Evolutionary conservation across 495 filamentous ascomycete species (phyloP).

Genomic region (Bacidia rubella): DNA sequence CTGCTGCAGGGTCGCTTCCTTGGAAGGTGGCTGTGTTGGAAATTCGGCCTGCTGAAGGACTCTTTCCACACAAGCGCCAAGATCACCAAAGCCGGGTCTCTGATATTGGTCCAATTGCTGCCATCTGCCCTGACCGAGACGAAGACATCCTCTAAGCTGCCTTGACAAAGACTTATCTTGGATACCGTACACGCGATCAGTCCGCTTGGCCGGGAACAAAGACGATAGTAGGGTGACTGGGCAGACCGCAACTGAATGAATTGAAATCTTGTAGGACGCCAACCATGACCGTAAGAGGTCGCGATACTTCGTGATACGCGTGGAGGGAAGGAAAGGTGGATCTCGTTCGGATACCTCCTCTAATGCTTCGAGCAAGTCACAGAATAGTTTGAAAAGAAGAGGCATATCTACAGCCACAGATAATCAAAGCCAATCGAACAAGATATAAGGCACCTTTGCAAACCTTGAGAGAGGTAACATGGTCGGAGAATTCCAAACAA

Average conservation of each 20-base stretch:
- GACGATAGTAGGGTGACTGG: slow-evolving; percentile 52
- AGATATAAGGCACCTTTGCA: too few species aligned
- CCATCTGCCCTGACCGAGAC: slow-evolving; percentile 44
- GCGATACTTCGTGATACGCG: slow-evolving; percentile 19
- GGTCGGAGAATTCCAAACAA: too few species aligned
- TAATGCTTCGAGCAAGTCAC: slow-evolving; percentile 45
- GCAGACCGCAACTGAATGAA: slow-evolving; percentile 39
- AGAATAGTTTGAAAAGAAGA: slow-evolving; percentile 46
- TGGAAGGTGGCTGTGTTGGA: slow-evolving; percentile 18
- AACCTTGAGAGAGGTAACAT: too few species aligned
- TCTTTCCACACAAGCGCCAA: slow-evolving; percentile 54
- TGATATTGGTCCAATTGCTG: slow-evolving; percentile 49
- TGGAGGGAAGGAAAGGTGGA: slow-evolving; percentile 10
- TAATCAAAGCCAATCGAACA: too few species aligned
- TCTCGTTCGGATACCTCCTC: slow-evolving; percentile 25
- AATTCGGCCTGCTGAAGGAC: slow-evolving; percentile 53
- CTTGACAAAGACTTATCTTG: slow-evolving; percentile 44
- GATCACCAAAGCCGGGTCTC: slow-evolving; percentile 43
- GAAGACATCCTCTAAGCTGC: slow-evolving; percentile 49
- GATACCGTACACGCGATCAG: slow-evolving; percentile 61
- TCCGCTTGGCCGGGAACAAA: slow-evolving; percentile 58
- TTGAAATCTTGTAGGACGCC: slow-evolving; percentile 32
- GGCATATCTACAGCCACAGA: background rate
- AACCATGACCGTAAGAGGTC: slow-evolving; percentile 43
- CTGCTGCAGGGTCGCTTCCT: slow-evolving; percentile 54